Conservation (phyloP, 1,284 basidiomycete species). For the Omphalotus olearius region DNA sequence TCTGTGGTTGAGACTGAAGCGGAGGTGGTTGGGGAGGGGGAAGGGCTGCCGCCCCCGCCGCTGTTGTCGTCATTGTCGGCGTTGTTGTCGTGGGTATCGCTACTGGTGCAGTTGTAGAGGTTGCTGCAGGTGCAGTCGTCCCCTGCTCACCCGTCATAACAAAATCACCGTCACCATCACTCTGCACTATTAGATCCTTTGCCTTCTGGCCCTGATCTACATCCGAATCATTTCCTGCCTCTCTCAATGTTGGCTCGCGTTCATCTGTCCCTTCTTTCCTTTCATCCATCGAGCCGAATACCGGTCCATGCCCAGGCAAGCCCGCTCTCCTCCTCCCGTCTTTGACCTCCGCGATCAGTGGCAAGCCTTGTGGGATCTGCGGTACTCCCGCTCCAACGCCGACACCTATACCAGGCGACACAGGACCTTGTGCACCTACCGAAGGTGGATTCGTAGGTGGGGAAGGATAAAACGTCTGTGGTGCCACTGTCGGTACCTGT, state of each 20-base stretch:
- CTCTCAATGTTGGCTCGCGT: too few relatives aligned
- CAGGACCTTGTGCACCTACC: constrained; percentile 10
- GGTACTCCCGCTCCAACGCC: constrained; percentile 3
- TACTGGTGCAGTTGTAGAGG: background rate
- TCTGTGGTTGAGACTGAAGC: too few relatives aligned
- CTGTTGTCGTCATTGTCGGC: too few relatives aligned
- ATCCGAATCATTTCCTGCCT: too few relatives aligned
- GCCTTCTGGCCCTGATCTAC: background rate
- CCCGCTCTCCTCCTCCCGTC: too few relatives aligned
- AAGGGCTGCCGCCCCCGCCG: too few relatives aligned
- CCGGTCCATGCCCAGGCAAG: too few relatives aligned
- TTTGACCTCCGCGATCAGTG: constrained; percentile 1
- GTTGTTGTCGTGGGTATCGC: background rate
- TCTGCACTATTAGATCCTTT: background rate
- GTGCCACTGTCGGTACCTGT: constrained; percentile 16
- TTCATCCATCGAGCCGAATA: too few relatives aligned
- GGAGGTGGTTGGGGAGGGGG: too few relatives aligned
- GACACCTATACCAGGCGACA: background rate
- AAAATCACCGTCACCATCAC: background rate
- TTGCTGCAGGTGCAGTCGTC: too few relatives aligned
- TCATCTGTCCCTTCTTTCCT: too few relatives aligned
- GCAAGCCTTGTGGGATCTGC: constrained; percentile 5
- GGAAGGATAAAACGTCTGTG: constrained; percentile 46
- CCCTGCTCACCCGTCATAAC: background rate
- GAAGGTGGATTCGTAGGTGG: constrained; percentile 38